Base-by-base conservation (phyloP, 306 rosid species). In the Albizia julibrissin region DNA sequence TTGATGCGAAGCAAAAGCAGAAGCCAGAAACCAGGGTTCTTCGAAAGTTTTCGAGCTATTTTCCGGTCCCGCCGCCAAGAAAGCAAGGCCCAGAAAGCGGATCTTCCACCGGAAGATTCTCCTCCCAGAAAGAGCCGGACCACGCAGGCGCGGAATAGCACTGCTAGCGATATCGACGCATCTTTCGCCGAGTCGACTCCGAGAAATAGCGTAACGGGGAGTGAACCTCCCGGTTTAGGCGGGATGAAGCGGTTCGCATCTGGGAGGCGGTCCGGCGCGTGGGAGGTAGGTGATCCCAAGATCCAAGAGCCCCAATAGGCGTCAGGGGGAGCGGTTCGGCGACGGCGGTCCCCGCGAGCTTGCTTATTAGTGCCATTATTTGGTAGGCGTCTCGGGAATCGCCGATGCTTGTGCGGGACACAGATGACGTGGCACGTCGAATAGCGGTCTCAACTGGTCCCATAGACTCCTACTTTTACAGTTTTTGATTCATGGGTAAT, bases 201-300 rank as follows among this genome's bases (percentile, higher is more conserved):
- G 24, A 83, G 95, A 75, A 64, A 64, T 16, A 91, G 93, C 87
- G 68, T 87, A 0, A 69, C 82, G 72, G 91, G 84, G 73, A 77
- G 88, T 68, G 98, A 85, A 39, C 80, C 99, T 6, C 88, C 84
- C 70, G 86, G 92, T 80, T 64, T 95, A 84, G 97, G 96, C 0
- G 88, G 90, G 0, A 67, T 95, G 89, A 87, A 74, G 76, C 88
- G 93, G 87, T 93, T 91, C 89, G 85, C 86, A 1, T 95, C 98
- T 0, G 99, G 99, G 65, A 88, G 99, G 81, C 89, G 90, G 81
- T 91, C 96, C 27, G 94, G 79, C 24, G 42, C 96, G 37, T 92
- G 89, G 93, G 85, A 50, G 6, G 84, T 81, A 4, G 90, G 87
- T 61, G 92, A 89, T 0, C 29, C 72, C 1, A 81, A 89, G 77